Base-by-base conservation (phyloP, 2,329 filamentous ascomycete species). In the Orbilia quercus region DNA sequence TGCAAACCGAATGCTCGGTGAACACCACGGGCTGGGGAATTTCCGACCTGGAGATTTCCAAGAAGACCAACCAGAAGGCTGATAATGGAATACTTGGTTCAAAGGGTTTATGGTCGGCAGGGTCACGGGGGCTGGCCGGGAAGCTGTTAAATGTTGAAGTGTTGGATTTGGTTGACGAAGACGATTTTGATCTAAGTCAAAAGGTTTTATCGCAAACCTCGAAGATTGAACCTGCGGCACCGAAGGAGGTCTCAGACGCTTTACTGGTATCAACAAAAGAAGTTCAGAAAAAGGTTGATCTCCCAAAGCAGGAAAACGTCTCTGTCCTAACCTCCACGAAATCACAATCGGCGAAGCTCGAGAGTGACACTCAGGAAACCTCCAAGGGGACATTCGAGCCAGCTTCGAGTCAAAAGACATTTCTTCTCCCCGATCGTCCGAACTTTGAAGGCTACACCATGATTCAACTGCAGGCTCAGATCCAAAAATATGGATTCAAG, bases 391-490 rank as follows among this genome's bases (percentile, higher is more conserved):
- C 2, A 31, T 9, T 31, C 12, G 16, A 45, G 12, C 3, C 42
- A 4, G 42, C 9, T 4, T 51, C 47, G 31, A 51, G n/a, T 45
- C 14, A 1, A 23, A 18, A 59, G 5, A 18, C 44, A 14, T 31
- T 20, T 11, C 44, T 12, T 5, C 22, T 60, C 2, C 47, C 69
- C 5, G 23, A 59, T 18, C 62, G 70, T 0, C 70, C 70, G 2
- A 74, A 67, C 36, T 74, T 74, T 47, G 70, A 74, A 62, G 70
- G 62, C 1, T 74, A 51, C 23, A 74, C 70, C 1, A 50, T 66
- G 28, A 16, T 65, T n/a, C 70, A 74, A 31, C 25, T 74, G 18
- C 62, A 66, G 25, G 59, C 48, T 0, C 70, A 74, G 34, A 62
- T 74, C 11, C 28, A 58, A 50, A 45, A 74, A 25, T 74, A 74